A percentile compares a stretch with the other conserved stretches of the same genome.
Conservation (phyloP, 2,329 filamentous ascomycete species). For the Parafenestella ontariensis region DNA sequence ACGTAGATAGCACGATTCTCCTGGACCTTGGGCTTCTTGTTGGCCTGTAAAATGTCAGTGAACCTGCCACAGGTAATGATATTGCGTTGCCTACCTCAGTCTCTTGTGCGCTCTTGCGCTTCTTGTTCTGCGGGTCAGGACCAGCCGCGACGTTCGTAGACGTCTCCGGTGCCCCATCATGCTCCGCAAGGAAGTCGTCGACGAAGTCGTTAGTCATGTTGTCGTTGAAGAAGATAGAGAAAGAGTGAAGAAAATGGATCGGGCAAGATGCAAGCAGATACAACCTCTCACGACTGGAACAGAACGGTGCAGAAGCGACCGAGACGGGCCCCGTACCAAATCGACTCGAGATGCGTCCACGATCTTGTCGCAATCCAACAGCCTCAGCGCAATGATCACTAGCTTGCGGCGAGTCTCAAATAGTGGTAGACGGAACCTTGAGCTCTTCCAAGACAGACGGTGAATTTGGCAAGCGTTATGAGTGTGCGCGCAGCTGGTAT, state of each 20-base stretch:
- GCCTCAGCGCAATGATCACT: not conserved
- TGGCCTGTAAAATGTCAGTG: constrained; percentile 15
- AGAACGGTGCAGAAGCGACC: not conserved
- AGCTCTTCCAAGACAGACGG: not conserved
- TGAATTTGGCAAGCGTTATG: not conserved
- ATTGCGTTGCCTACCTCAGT: constrained; percentile 21
- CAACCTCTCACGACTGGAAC: constrained; percentile 1
- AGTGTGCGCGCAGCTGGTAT: not conserved
- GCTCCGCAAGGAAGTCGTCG: constrained; percentile 22
- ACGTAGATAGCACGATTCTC: constrained; percentile 93
- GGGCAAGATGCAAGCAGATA: not conserved
- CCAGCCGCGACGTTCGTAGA: constrained; percentile 9
- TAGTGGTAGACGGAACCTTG: not conserved
- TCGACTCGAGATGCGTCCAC: not conserved
- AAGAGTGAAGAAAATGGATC: not conserved
- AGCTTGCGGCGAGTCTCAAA: not conserved
- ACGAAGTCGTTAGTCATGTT: constrained; percentile 18
- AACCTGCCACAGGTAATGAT: constrained; percentile 49
- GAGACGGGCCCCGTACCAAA: constrained; percentile 3
- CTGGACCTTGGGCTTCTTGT: constrained; percentile 43
- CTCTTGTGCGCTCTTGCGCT: constrained; percentile 34
- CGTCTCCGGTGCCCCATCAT: constrained; percentile 10
- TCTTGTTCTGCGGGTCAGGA: constrained; percentile 20
- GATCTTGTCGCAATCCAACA: not conserved
- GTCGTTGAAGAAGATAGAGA: not conserved